Evolutionary conservation across 306 rosid species (phyloP), one percentile per base, ranked within the genome.

Genomic region (Castanopsis chinensis): DNA sequence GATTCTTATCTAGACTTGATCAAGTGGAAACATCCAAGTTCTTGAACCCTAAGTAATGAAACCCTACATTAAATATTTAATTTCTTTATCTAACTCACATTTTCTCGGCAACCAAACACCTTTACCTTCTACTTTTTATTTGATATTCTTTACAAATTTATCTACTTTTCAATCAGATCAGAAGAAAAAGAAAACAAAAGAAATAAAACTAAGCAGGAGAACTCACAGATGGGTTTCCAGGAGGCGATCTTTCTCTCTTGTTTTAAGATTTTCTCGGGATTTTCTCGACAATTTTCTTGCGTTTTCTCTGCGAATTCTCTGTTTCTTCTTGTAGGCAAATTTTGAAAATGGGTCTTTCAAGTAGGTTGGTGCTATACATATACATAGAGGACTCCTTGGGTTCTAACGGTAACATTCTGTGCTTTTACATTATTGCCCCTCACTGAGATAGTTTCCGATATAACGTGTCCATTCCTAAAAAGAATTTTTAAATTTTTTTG

Each of bases 401-500:
- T 45, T 79, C 83, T 80, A 88, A 88, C 89, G 91, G 91, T 88
- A 85, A 86, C 88, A 68, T 61, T 64, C 4, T 0, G 0, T 3
- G 12, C 68, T 74, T 79, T 88, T 79, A 86, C 89, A 53, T 23
- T 76, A 20, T 21, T 83, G 23, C 71, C 86, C 91, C 74, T 78
- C 72, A 0, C 32, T 28, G 43, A 6, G 7, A 30, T 1, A 23
- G 5, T 3, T 11, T 23, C 45, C 45, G 32, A 49, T 12, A 12
- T 11, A 3, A 13, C 17, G 53, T 49, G 27, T 25, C 5, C 53
- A 12, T 49, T 49, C 53, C 53, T 25, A 25, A 25, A 25, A 25
- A 25, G 4, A 49, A 10, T 49, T 49, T 12, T 49, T 11, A 12
- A 11, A 49, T 3, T 49, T 49, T 45, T 49, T 12, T 1, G 53